Percentiles rank a stretch among this genome's conserved stretches.
phyloP scores from a whole-genome alignment of 2,329 filamentous ascomycete species.

The Xylaria sp. region DNA sequence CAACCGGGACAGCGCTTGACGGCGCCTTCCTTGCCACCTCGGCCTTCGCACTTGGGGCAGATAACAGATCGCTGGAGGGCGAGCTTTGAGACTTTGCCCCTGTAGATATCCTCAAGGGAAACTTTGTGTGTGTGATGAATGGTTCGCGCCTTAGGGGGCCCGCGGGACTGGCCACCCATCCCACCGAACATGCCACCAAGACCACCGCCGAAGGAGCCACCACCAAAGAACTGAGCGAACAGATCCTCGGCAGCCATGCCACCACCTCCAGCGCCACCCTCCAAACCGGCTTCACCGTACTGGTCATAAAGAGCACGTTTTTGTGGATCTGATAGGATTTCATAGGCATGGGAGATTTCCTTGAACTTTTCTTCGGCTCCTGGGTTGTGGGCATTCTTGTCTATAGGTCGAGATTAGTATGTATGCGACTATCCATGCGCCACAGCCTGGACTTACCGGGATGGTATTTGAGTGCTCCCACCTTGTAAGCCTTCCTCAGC shows the following conservation, averaged over 20 bases:
- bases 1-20: slow-evolving; percentile 93
- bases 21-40: slow-evolving; percentile 97
- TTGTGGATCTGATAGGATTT: slow-evolving; percentile 90
- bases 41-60: slow-evolving; percentile 92
- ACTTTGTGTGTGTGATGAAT: slow-evolving; percentile 99
- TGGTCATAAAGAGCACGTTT: slow-evolving; percentile 95
- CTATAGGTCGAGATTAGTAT: slow-evolving; percentile 57
- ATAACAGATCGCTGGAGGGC: slow-evolving; percentile 98
- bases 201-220: slow-evolving; percentile 75
- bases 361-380: slow-evolving; percentile 98
- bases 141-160: slow-evolving; percentile 88
- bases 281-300: slow-evolving; percentile 96
- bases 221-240: slow-evolving; percentile 96
- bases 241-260: slow-evolving; percentile 97
- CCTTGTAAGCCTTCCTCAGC: slow-evolving; percentile 91
- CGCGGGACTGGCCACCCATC: slow-evolving; percentile 80
- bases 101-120: slow-evolving; percentile 96
- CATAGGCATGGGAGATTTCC: slow-evolving; percentile 94
- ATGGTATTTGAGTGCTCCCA: slow-evolving; percentile 84
- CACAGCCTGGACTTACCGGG: slow-evolving; percentile 68
- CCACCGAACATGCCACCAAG: slow-evolving; percentile 82
- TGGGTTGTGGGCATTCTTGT: slow-evolving; percentile 97
- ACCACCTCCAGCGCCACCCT: slow-evolving; percentile 81
- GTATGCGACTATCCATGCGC: slow-evolving; percentile 6
- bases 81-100: slow-evolving; percentile 96